phyloP scores from a whole-genome alignment of 1,139 yeast species.

The Scheffersomyces lignicola region DNA sequence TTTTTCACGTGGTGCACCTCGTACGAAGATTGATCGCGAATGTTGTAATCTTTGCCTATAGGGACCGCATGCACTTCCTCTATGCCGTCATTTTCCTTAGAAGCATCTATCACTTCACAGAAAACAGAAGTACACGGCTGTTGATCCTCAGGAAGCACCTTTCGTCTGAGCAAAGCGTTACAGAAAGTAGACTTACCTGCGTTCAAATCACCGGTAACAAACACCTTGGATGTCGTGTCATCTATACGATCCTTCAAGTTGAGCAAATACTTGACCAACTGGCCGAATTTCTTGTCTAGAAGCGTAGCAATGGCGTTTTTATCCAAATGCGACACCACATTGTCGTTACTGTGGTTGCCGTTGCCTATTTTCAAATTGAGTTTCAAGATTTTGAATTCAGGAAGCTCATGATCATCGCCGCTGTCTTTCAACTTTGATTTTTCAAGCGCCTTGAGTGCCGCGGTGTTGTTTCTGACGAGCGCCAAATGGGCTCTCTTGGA shows the following conservation, averaged over 20 bases:
- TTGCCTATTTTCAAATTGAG: slow-evolving; percentile 65
- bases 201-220: slow-evolving; percentile 95
- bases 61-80: slow-evolving; percentile 97
- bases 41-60: slow-evolving; percentile 57
- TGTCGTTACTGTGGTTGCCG: slow-evolving; percentile 31
- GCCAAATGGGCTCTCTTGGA: slow-evolving; percentile 52
- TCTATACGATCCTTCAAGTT: slow-evolving; percentile 82
- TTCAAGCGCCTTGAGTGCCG: slow-evolving; percentile 28
- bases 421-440: slow-evolving; percentile 25
- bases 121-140: slow-evolving; percentile 97
- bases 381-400: slow-evolving; percentile 60
- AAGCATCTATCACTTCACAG: slow-evolving; percentile 88
- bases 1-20: slow-evolving; percentile 53
- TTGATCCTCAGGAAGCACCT: slow-evolving; percentile 89
- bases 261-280: slow-evolving; percentile 65
- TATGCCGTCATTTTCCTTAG: slow-evolving; percentile 62
- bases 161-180: slow-evolving; percentile 79
- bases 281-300: slow-evolving; percentile 61
- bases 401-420: slow-evolving; percentile 22
- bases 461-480: slow-evolving; percentile 43
- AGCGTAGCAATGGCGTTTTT: slow-evolving; percentile 64
- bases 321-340: slow-evolving; percentile 56
- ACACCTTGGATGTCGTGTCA: slow-evolving; percentile 89
- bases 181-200: slow-evolving; percentile 97
- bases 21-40: slow-evolving; percentile 66